Base-by-base conservation (phyloP, 306 rosid species). In the Pyrus bretschneideri region DNA sequence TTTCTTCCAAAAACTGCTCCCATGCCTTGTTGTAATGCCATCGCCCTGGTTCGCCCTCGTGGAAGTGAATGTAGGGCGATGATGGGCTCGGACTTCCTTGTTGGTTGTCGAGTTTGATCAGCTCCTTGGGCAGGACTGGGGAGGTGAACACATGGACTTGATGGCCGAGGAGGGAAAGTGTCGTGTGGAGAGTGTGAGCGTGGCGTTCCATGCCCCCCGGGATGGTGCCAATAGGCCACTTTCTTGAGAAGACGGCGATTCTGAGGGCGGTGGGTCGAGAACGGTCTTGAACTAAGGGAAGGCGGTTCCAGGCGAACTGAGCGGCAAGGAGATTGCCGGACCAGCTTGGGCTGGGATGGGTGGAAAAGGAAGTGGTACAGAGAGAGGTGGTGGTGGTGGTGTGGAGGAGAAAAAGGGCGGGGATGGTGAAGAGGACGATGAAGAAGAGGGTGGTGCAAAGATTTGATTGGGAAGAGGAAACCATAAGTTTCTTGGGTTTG, bases 141-240 rank as follows among this genome's bases (percentile, higher is more conserved):
- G 97, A 89, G 71, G 99, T 95, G 73, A 95, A 95, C 60, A 95
- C 75, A 51, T 95, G 97, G 78, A 95, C 92, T 67, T 84, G 83
- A 75, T 95, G 99, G 46, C 98, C 97, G 1, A 94, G 96, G 35
- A 82, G 88, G 3, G 93, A 85, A 21, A 95, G 82, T 54, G 97
- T 92, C 0, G 97, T 89, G 76, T 95, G 97, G 19, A 95, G 91
- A 8, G 97, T 95, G 81, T 88, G 80, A 5, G 97, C 99, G 14
- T 95, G 99, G 62, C 99, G 93, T 15, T 95, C 99, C 99, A 95
- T 95, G 84, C 99, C 99, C 0, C 99, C 99, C 0, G 99, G 99
- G 14, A 81, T 75, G 7, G 93, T 85, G 45, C 92, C 87, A 22
- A 85, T 86, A 4, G 99, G 99, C 99, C 99, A 95, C 82, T 95